Evolutionary conservation across 1,139 yeast genomes (phyloP).

Genomic region (Hanseniaspora gamundiae): DNA sequence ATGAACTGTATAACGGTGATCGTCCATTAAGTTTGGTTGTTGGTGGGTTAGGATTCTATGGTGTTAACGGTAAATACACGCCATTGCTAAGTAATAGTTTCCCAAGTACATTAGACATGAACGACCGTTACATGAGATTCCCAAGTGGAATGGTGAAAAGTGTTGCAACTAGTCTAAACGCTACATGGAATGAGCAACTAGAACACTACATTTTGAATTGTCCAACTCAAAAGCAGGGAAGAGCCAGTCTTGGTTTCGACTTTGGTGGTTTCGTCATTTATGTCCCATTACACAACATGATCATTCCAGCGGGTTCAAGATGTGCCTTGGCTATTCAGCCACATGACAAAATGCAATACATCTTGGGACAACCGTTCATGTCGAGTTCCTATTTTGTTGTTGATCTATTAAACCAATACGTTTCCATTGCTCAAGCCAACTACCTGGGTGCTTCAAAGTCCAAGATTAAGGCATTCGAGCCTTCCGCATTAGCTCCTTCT

Average conservation of each 20-base stretch:
- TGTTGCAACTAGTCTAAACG: constrained; percentile 27
- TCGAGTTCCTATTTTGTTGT: constrained; percentile 65
- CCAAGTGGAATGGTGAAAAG: constrained; percentile 25
- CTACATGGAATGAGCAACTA: constrained; percentile 24
- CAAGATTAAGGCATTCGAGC: constrained; percentile 6
- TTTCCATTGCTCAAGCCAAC: constrained; percentile 29
- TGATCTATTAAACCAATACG: constrained; percentile 44
- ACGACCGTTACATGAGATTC: constrained; percentile 34
- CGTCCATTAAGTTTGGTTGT: constrained; percentile 37
- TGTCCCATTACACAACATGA: constrained; percentile 36
- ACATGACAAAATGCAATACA: constrained; percentile 13
- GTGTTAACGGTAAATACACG: constrained; percentile 17
- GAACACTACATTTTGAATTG: constrained; percentile 30
- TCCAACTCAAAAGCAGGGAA: constrained; percentile 10
- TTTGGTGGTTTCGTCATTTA: constrained; percentile 43
- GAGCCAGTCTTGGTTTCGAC: constrained; percentile 27
- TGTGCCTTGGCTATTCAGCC: constrained; percentile 7
- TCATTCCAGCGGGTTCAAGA: constrained; percentile 10
- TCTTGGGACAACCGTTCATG: constrained; percentile 64
- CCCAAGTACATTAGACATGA: constrained; percentile 38
- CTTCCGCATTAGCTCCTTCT: no score
- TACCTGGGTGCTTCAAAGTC: constrained; percentile 15
- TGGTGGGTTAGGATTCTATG: constrained; percentile 21
- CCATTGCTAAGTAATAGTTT: constrained; percentile 11
- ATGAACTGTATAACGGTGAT: constrained; percentile 19